These are phyloP conservation scores for Lachnum nothofagi DNA, from an alignment of 2,329 filamentous ascomycete genomes.

Conservation along the genomic window DNA sequence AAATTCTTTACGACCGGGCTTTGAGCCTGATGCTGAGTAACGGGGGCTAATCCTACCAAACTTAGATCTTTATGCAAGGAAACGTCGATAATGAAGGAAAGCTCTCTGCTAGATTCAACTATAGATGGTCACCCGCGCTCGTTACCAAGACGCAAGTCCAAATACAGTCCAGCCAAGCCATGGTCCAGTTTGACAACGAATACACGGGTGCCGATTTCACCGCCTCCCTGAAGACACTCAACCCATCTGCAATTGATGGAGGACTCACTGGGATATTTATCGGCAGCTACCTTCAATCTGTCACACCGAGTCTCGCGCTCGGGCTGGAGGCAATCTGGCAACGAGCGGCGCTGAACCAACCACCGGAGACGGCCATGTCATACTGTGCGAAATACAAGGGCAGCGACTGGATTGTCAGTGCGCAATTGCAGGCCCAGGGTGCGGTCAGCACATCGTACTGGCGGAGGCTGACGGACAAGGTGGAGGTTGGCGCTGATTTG, in stretches of 20 bases:
- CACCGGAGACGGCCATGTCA: constrained; percentile 84
- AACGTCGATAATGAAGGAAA: constrained; percentile 90
- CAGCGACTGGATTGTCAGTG: constrained; percentile 86
- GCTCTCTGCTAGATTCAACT: constrained; percentile 86
- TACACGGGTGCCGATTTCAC: constrained; percentile 92
- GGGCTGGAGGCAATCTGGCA: constrained; percentile 94
- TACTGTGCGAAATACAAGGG: constrained; percentile 91
- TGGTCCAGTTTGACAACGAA: constrained; percentile 92
- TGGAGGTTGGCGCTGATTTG: constrained; percentile 93
- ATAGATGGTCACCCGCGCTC: constrained; percentile 74
- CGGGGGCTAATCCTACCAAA: constrained; percentile 20
- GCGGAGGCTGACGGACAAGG: constrained; percentile 85
- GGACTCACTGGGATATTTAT: constrained; percentile 93
- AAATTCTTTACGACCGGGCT: background rate
- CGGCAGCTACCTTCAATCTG: constrained; percentile 87
- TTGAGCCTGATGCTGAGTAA: background rate
- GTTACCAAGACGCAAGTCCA: constrained; percentile 86
- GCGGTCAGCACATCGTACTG: constrained; percentile 90
- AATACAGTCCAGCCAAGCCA: constrained; percentile 75
- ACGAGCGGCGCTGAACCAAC: constrained; percentile 73
- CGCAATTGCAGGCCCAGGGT: constrained; percentile 75
- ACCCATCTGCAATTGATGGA: constrained; percentile 90
- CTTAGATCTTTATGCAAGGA: constrained; percentile 87
- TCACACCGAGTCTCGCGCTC: constrained; percentile 80
- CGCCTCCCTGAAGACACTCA: constrained; percentile 85